Conservation (phyloP, 164 flowering plant species). For the Annona cherimola region DNA sequence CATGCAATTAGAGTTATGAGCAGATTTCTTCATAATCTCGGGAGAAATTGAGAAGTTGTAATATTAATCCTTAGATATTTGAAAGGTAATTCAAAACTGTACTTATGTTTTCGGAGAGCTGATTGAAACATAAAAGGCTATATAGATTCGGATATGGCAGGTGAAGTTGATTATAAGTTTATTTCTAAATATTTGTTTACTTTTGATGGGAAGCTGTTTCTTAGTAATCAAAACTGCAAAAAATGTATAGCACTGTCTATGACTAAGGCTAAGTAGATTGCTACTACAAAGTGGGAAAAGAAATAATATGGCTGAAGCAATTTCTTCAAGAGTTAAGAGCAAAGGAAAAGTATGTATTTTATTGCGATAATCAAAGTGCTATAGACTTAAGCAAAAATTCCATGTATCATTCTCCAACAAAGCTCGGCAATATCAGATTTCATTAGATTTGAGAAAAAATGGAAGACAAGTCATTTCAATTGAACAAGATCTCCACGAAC, state of each 20-base stretch:
- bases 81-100: not conserved
- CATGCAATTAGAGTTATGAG: slow-evolving; percentile 3
- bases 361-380: slow-evolving; percentile 2
- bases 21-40: not conserved
- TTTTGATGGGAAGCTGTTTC: slow-evolving; percentile 8
- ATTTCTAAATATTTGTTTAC: slow-evolving; percentile 4
- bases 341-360: not conserved
- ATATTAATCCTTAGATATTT: slow-evolving; percentile 5
- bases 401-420: not conserved
- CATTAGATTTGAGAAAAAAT: not conserved
- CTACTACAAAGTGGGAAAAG: too few relatives aligned
- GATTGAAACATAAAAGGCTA: slow-evolving; percentile 3
- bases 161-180: slow-evolving; percentile 5
- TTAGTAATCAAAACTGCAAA: not conserved
- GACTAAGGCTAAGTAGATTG: too few relatives aligned
- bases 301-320: not conserved
- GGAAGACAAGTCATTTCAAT: not conserved
- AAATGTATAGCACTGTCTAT: not conserved
- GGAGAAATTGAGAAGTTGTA: slow-evolving; percentile 3
- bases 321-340: slow-evolving; percentile 5
- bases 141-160: slow-evolving; percentile 6
- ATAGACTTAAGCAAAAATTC: slow-evolving; percentile 1
- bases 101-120: not conserved
- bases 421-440: not conserved
- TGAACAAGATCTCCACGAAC: too few relatives aligned